Conservation (phyloP, 768 basidiomycete species). For the Austroboletus eburneus region DNA sequence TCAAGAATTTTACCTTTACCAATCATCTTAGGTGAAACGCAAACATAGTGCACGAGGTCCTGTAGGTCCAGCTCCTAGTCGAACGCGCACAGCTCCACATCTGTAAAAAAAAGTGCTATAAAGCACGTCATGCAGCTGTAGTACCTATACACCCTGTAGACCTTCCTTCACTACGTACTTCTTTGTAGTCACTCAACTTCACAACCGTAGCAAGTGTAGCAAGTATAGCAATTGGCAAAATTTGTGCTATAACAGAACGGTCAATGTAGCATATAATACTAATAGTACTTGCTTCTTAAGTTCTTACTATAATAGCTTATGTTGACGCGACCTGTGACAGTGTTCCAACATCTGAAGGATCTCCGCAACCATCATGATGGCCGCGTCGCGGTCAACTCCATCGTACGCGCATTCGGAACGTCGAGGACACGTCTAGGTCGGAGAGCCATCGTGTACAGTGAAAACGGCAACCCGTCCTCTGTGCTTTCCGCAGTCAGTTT, state of each 20-base stretch:
- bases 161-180: too few relatives aligned
- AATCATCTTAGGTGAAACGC: constrained; percentile 52
- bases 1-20: not conserved
- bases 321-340: too few relatives aligned
- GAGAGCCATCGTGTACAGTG: constrained; percentile 63
- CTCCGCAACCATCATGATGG: not conserved
- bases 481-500: constrained; percentile 55
- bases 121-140: too few relatives aligned
- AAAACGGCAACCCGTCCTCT: constrained; percentile 56
- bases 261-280: too few relatives aligned
- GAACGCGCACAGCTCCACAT: constrained; percentile 35
- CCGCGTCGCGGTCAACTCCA: not conserved
- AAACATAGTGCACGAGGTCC: constrained; percentile 53
- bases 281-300: too few relatives aligned
- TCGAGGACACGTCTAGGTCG: constrained; percentile 33
- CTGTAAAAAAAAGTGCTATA: too few relatives aligned
- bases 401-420: constrained; percentile 27
- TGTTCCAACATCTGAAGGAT: not conserved
- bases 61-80: constrained; percentile 54
- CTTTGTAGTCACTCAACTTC: too few relatives aligned
- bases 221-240: too few relatives aligned
- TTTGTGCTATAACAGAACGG: too few relatives aligned
- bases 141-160: too few relatives aligned
- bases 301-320: too few relatives aligned
- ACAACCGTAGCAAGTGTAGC: too few relatives aligned